These are phyloP conservation scores for Paramecium pentaurelia DNA, from an alignment of 73 alveolate genomes.

Conservation along the genomic window DNA sequence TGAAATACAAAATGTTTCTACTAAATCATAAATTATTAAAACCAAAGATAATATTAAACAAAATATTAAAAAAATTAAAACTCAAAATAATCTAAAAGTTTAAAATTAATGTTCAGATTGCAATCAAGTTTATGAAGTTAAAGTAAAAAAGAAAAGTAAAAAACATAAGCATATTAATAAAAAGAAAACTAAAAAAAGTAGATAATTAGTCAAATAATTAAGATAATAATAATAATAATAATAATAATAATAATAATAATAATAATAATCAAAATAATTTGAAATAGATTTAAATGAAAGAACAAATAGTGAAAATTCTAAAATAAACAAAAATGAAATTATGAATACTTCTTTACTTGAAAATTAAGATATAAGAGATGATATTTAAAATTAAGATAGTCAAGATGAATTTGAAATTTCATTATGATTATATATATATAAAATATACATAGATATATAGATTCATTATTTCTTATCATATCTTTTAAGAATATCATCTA, in stretches of 20 bases:
- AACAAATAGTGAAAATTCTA: not conserved
- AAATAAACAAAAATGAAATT: not conserved
- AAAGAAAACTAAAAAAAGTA: not conserved
- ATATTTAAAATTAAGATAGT: not conserved
- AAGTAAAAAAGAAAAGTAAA: not conserved
- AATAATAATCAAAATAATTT: not conserved
- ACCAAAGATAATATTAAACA: not conserved
- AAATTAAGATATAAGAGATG: not conserved
- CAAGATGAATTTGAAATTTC: not conserved
- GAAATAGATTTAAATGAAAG: not conserved
- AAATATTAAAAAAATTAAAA: not conserved
- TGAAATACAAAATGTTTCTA: not conserved
- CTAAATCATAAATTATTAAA: not conserved
- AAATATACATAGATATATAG: not conserved
- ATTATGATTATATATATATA: not conserved
- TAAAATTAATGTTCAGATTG: not conserved
- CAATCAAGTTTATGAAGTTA: not conserved
- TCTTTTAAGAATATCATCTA: conserved; percentile 41
- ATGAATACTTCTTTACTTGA: not conserved
- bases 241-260: not conserved
- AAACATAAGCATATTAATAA: not conserved
- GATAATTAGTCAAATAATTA: not conserved
- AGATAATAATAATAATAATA: not conserved
- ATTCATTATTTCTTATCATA: conserved; percentile 17
- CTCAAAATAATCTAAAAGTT: not conserved